These are phyloP conservation scores for Hibiscus mutabilis DNA, from an alignment of 345 rosid genomes.

Conservation along the genomic window DNA sequence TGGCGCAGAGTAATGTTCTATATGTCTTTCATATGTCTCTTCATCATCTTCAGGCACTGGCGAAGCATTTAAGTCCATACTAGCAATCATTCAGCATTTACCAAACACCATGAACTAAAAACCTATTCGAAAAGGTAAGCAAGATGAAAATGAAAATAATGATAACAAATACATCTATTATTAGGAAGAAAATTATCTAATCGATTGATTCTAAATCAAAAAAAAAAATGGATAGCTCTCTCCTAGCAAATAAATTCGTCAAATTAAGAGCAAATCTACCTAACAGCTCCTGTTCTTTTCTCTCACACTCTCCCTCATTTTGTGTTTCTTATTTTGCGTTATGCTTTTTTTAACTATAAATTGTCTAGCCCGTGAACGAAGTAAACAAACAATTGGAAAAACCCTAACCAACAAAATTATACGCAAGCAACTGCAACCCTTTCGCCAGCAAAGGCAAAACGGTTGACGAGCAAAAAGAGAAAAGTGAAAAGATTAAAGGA, in stretches of 20 bases:
- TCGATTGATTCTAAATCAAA: background rate
- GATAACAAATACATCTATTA: background rate
- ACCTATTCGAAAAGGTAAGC: background rate
- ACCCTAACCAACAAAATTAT: constrained; percentile 5
- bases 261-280: background rate
- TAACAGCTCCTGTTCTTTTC: too few relatives aligned
- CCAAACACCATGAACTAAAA: constrained; percentile 25
- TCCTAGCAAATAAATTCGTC: background rate
- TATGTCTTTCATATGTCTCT: constrained; percentile 41
- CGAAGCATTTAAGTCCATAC: constrained; percentile 74
- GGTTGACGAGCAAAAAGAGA: background rate
- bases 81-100: constrained; percentile 54
- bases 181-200: background rate
- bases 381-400: background rate
- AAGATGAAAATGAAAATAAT: constrained; percentile 6
- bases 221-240: background rate
- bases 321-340: background rate
- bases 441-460: background rate
- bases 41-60: constrained; percentile 79
- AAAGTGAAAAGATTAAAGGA: background rate
- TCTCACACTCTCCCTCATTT: background rate
- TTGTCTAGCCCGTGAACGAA: background rate
- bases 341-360: background rate
- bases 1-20: constrained; percentile 34
- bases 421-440: background rate